Conservation (phyloP, 805 yeast species). For the Candida taoyuanica region DNA sequence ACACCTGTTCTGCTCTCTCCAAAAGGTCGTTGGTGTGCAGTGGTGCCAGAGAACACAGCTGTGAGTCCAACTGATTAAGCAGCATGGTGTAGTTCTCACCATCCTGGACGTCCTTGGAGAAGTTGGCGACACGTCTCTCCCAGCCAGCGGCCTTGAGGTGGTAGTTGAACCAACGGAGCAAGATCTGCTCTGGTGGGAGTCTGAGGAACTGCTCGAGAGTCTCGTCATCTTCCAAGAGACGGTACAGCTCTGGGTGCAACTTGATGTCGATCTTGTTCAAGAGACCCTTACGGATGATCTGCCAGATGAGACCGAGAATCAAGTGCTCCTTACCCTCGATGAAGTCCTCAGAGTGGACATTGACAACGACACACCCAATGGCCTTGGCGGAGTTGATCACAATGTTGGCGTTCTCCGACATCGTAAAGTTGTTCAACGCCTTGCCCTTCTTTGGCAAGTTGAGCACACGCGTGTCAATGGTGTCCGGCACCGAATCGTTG, state of each 20-base stretch:
- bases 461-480: conserved; percentile 95
- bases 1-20: conserved; percentile 81
- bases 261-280: conserved; percentile 94
- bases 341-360: conserved; percentile 94
- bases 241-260: conserved; percentile 92
- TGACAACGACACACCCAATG: conserved; percentile 96
- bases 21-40: conserved; percentile 71
- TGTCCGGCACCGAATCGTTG: conserved; percentile 97
- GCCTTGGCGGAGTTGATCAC: conserved; percentile 98
- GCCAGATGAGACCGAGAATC: conserved; percentile 92
- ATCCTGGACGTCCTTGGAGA: conserved; percentile 83
- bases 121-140: conserved; percentile 79
- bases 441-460: conserved; percentile 82
- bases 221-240: conserved; percentile 92
- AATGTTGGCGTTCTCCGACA: conserved; percentile 95
- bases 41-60: conserved; percentile 75
- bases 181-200: conserved; percentile 95
- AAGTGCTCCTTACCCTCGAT: conserved; percentile 92
- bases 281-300: conserved; percentile 93
- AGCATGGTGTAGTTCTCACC: conserved; percentile 93
- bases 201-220: conserved; percentile 95
- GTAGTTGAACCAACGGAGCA: conserved; percentile 95
- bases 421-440: conserved; percentile 85
- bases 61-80: conserved; percentile 84
- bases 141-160: conserved; percentile 92